Conservation (phyloP, 805 yeast genomes). For the Nakazawaea molendinolei region DNA sequence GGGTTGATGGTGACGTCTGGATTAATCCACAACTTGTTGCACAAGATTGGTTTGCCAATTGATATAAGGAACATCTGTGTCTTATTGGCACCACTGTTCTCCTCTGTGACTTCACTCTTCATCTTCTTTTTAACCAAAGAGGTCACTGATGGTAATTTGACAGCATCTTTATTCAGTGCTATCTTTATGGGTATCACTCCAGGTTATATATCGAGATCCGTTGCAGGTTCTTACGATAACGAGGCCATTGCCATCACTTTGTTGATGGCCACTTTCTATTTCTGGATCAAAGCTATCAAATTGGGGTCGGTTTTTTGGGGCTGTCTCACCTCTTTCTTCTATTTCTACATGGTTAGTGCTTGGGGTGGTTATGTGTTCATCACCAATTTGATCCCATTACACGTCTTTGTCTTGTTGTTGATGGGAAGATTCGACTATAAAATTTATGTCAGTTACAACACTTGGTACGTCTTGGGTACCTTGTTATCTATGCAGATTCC, state of each 20-base stretch:
- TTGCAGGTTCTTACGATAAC: constrained; percentile 97
- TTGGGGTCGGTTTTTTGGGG: constrained; percentile 85
- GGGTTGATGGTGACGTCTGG: constrained; percentile 99
- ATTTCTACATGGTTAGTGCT: constrained; percentile 98
- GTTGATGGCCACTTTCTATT: constrained; percentile 89
- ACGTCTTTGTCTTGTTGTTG: constrained; percentile 78
- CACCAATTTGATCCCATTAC: constrained; percentile 94
- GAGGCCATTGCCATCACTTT: constrained; percentile 98
- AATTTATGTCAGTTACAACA: constrained; percentile 83
- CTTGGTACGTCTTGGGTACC: constrained; percentile 98
- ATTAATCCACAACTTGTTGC: constrained; percentile 69
- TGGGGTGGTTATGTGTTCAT: constrained; percentile 99
- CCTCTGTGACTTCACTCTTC: constrained; percentile 85
- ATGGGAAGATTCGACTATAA: constrained; percentile 92
- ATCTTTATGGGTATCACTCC: constrained; percentile 97
- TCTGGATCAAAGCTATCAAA: constrained; percentile 93
- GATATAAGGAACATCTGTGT: constrained; percentile 97
- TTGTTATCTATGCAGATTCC: constrained; percentile 99
- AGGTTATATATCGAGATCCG: constrained; percentile 96
- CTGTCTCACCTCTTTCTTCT: constrained; percentile 75
- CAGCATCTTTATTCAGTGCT: constrained; percentile 90
- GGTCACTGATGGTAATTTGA: constrained; percentile 63
- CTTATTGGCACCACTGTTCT: constrained; percentile 91
- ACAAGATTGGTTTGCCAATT: constrained; percentile 67
- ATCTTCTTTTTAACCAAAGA: constrained; percentile 85